Conservation (phyloP, 1,284 basidiomycete species). For the Lentinula novae-zelandiae region DNA sequence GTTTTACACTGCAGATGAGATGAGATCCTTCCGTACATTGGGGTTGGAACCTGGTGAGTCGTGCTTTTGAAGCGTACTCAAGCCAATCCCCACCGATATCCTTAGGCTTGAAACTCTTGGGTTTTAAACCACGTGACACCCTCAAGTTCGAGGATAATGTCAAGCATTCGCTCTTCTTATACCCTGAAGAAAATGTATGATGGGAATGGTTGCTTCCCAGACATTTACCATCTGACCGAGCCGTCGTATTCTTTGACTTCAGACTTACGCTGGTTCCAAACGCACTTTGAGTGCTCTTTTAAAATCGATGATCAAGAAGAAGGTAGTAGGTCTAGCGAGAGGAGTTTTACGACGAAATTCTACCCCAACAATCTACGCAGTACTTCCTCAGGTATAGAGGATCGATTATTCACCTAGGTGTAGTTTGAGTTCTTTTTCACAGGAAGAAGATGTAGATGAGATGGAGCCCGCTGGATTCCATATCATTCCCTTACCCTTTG, state of each 20-base stretch:
- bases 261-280: constrained; percentile 87
- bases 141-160: constrained; percentile 85
- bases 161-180: constrained; percentile 89
- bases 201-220: background rate
- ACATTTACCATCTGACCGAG: background rate
- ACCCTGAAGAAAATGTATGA: constrained; percentile 84
- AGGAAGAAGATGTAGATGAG: constrained; percentile 73
- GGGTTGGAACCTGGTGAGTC: constrained; percentile 69
- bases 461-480: constrained; percentile 89
- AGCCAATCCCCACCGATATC: background rate
- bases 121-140: constrained; percentile 79
- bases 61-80: background rate
- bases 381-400: constrained; percentile 79
- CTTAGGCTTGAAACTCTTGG: constrained; percentile 81
- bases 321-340: constrained; percentile 79
- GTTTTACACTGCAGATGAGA: constrained; percentile 84
- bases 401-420: background rate
- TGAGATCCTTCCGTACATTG: constrained; percentile 76
- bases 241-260: background rate
- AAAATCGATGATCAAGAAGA: constrained; percentile 77
- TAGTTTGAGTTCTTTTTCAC: constrained; percentile 5
- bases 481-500: constrained; percentile 87
- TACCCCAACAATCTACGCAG: constrained; percentile 77
- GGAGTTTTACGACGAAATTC: constrained; percentile 71
- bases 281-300: constrained; percentile 89